phyloP scores from a whole-genome alignment of 2,329 filamentous ascomycete species.

The Cryphonectria naterciae region DNA sequence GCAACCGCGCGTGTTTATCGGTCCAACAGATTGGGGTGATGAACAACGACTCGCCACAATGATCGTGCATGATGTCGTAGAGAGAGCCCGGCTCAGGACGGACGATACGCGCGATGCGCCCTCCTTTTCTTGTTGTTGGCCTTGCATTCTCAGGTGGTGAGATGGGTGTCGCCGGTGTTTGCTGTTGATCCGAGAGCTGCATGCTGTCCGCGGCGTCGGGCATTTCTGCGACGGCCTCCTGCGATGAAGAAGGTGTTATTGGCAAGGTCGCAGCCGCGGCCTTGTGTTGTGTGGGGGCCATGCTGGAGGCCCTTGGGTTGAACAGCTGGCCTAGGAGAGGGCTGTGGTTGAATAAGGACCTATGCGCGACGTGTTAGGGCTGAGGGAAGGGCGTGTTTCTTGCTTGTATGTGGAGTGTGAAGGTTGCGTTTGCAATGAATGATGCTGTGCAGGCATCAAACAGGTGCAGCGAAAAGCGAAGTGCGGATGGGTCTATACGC shows the following conservation, averaged over 20 bases:
- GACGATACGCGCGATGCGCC: constrained; percentile 39
- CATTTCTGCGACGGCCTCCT: background rate
- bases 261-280: constrained; percentile 2
- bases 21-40: constrained; percentile 61
- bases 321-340: constrained; percentile 27
- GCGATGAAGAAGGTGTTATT: constrained; percentile 17
- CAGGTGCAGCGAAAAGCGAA: background rate
- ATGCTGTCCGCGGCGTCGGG: background rate
- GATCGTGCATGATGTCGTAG: constrained; percentile 54
- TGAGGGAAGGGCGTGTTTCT: background rate
- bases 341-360: constrained; percentile 22
- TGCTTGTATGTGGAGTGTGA: background rate
- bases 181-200: background rate
- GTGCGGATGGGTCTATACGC: background rate
- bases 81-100: constrained; percentile 54
- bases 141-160: constrained; percentile 14
- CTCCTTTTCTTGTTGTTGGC: constrained; percentile 31
- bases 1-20: constrained; percentile 52
- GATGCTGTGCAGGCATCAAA: background rate
- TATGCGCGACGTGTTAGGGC: constrained; percentile 22
- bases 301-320: constrained; percentile 18
- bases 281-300: constrained; percentile 16
- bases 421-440: background rate
- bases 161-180: constrained; percentile 3
- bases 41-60: constrained; percentile 53